phyloP scores from a whole-genome alignment of 2,329 filamentous ascomycete species.

The Chrysoporthe puriensis region DNA sequence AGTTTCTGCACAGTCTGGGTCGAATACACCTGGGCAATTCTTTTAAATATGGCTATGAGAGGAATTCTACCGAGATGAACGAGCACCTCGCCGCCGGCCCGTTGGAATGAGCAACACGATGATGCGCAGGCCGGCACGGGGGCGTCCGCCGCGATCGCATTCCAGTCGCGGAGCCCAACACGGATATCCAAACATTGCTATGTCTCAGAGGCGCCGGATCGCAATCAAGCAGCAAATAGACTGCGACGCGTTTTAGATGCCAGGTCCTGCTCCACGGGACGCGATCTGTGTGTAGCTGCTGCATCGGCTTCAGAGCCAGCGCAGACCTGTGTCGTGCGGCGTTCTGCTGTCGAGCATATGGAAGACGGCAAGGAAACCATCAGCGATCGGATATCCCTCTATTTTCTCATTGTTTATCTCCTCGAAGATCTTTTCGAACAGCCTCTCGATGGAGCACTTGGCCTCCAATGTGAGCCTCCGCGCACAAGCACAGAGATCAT shows the following conservation, averaged over 20 bases:
- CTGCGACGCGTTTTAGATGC: background rate
- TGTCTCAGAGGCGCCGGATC: background rate
- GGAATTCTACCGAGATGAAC: background rate
- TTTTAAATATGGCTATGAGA: conserved; percentile 6
- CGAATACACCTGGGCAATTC: background rate
- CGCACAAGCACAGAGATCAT: too few species aligned
- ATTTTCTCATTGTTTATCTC: too few species aligned
- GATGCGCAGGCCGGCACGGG: background rate
- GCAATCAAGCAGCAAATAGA: background rate
- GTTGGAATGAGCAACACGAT: conserved; percentile 12
- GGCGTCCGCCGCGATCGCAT: background rate
- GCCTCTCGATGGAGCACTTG: too few species aligned
- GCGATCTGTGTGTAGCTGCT: too few species aligned
- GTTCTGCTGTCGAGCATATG: too few species aligned
- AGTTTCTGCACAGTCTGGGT: background rate
- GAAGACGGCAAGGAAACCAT: too few species aligned
- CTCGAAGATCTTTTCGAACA: too few species aligned
- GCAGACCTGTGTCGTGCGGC: too few species aligned
- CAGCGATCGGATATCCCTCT: too few species aligned
- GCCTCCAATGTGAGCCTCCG: too few species aligned
- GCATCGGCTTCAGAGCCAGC: too few species aligned
- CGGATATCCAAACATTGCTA: background rate
- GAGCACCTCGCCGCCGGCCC: background rate
- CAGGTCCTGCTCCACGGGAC: too few species aligned
- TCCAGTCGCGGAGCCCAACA: background rate